Base-by-base conservation (phyloP, 768 basidiomycete genomes). In the Suillus brevipes region DNA sequence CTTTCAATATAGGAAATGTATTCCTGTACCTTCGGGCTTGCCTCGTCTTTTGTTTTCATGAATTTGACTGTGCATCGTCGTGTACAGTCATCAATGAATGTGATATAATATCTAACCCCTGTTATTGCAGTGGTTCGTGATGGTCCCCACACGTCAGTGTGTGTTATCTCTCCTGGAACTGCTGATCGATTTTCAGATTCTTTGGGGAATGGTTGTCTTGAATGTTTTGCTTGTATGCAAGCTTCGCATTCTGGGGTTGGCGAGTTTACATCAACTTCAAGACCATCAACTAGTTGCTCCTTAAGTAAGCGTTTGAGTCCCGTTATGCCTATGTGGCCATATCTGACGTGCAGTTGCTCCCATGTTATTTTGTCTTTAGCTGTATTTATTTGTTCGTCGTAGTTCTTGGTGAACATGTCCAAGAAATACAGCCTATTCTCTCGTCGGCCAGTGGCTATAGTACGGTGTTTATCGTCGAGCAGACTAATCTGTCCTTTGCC, bases 141-240 rank as follows among this genome's bases (percentile, higher is more conserved):
- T 9, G 69, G 73, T 40, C 73, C 72, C 70, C 67, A 77, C 0
- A 78, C 31, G 50, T 78, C 73, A 14, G 72, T 67, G 36, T 74
- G 68, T 16, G 53, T 57, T 42, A 18, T 6, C 6, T 42, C 42
- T 18, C 42, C 42, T 0, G 6, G 42, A 6, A 42, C 18, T 7
- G 1, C 14, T 6, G 42, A 16, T 42, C 18, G 0, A 42, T 42
- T 18, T 42, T 18, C 42, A 18, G 42, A 6, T 42, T 42, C 6
- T 7, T 42, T 31, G 18, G 31, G 64, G 8, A 58, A 43, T 18
- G 45, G 57, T 12, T 2, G 1, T 18, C 45, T 18, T 0, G n/a
- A n/a, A 1, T 31, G 25, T 20, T 67, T 67, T 3, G 64, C 42
- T 37, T 62, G 43, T 20, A 62, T 62, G 7, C 66, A 67, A 0